Percentiles rank a stretch among this genome's conserved stretches.
phyloP scores from a whole-genome alignment of 345 rosid species.

The Eucalyptus regnans region DNA sequence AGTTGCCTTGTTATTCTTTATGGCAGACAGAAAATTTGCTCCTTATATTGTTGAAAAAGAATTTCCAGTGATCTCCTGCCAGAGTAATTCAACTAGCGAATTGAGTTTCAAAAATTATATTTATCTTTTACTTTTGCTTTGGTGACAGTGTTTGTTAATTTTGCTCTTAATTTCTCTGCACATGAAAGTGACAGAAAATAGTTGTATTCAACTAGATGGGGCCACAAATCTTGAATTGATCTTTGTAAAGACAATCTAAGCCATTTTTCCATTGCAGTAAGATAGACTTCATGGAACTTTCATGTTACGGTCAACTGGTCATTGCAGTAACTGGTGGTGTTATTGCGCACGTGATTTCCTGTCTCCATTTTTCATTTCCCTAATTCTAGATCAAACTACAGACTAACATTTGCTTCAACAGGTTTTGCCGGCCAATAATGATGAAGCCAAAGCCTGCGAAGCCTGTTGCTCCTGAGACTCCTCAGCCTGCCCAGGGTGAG shows the following conservation, averaged over 20 bases:
- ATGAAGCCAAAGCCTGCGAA: conserved; percentile 77
- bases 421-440: conserved; percentile 87
- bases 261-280: background rate
- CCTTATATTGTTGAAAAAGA: background rate
- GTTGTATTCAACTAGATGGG: background rate
- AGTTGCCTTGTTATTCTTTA: background rate
- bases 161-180: background rate
- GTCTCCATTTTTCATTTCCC: background rate
- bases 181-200: background rate
- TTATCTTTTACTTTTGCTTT: background rate
- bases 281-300: background rate
- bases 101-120: background rate
- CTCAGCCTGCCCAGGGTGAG: conserved; percentile 43
- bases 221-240: background rate
- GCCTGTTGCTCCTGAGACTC: conserved; percentile 49
- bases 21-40: background rate
- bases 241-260: background rate
- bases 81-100: background rate
- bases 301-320: background rate
- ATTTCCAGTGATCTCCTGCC: background rate
- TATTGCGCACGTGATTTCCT: background rate
- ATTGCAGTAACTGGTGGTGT: background rate
- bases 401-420: conserved; percentile 3
- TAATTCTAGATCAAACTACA: background rate
- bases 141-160: background rate